A percentile compares a stretch with the other conserved stretches of the same genome.
Conservation (phyloP, 805 yeast genomes). For the Candida alai region DNA sequence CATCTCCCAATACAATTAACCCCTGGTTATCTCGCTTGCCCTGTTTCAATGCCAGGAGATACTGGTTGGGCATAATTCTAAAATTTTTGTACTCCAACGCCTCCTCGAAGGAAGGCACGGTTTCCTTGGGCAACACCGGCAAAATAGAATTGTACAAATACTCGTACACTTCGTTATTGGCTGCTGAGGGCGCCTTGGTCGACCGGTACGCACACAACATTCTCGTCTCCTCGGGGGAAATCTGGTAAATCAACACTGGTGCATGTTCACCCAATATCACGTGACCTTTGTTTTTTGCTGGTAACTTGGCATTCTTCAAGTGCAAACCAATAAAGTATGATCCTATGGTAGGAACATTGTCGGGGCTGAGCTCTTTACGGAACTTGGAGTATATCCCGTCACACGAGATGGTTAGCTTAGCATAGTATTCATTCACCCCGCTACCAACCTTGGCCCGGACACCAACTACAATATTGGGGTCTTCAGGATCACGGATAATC, state of each 20-base stretch:
- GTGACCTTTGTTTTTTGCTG: conserved; percentile 78
- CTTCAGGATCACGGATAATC: conserved; percentile 50
- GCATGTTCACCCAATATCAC: conserved; percentile 83
- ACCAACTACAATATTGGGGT: conserved; percentile 59
- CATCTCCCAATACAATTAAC: conserved; percentile 81
- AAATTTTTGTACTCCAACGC: conserved; percentile 58
- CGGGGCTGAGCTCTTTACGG: conserved; percentile 65
- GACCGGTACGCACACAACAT: conserved; percentile 85
- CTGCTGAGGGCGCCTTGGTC: conserved; percentile 62
- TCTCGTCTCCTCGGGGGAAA: conserved; percentile 77
- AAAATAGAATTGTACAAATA: conserved; percentile 61
- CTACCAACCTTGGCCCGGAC: conserved; percentile 54
- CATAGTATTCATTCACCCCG: conserved; percentile 43
- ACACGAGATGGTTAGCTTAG: conserved; percentile 70
- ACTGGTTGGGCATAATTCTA: conserved; percentile 92
- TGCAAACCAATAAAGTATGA: conserved; percentile 88
- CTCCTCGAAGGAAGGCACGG: conserved; percentile 62
- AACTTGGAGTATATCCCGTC: conserved; percentile 95
- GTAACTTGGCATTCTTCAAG: conserved; percentile 69
- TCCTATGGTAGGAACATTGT: conserved; percentile 61
- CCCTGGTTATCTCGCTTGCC: conserved; percentile 55
- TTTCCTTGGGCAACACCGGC: conserved; percentile 61
- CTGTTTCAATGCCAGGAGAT: conserved; percentile 72
- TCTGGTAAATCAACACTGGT: conserved; percentile 87
- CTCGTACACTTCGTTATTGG: conserved; percentile 50